phyloP scores from a whole-genome alignment of 2,329 filamentous ascomycete species.

The Tolypocladium amazonense region DNA sequence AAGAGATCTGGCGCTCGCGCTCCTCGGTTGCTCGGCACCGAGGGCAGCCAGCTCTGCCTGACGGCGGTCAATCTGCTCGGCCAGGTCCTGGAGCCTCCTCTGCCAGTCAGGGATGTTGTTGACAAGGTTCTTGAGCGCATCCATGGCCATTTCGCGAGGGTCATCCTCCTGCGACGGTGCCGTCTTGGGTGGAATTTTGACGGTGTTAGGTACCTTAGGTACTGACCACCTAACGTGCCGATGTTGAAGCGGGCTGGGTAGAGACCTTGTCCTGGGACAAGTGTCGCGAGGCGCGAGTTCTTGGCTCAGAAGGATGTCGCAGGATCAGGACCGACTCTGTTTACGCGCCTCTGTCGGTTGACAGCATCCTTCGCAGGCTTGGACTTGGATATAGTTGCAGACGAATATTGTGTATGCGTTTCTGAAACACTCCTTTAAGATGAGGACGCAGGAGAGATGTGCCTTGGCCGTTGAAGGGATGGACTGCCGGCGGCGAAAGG shows the following conservation, averaged over 20 bases:
- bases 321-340: neutral
- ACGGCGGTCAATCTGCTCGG: slow-evolving; percentile 48
- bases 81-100: slow-evolving; percentile 47
- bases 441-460: neutral
- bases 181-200: slow-evolving; percentile 15
- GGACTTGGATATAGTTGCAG: neutral
- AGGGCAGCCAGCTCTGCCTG: slow-evolving; percentile 48
- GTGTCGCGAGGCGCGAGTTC: neutral
- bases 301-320: neutral
- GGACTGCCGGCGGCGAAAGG: neutral
- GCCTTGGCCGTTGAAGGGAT: neutral
- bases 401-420: neutral
- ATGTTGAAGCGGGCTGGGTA: neutral
- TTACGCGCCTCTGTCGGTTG: neutral
- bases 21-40: slow-evolving; percentile 16
- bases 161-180: slow-evolving; percentile 16
- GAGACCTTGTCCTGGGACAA: neutral
- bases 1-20: slow-evolving; percentile 27
- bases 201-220: slow-evolving; percentile 21
- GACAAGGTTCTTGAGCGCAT: slow-evolving; percentile 44
- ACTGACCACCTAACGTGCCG: slow-evolving; percentile 18
- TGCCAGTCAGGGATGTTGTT: slow-evolving; percentile 51
- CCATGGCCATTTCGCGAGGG: slow-evolving; percentile 33
- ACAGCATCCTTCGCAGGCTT: neutral
- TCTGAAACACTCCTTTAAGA: neutral